A percentile compares a stretch with the other conserved stretches of the same genome.
These are phyloP conservation scores for Fusarium sp. DNA, from an alignment of 2,329 filamentous ascomycete species.

Conservation along the genomic window DNA sequence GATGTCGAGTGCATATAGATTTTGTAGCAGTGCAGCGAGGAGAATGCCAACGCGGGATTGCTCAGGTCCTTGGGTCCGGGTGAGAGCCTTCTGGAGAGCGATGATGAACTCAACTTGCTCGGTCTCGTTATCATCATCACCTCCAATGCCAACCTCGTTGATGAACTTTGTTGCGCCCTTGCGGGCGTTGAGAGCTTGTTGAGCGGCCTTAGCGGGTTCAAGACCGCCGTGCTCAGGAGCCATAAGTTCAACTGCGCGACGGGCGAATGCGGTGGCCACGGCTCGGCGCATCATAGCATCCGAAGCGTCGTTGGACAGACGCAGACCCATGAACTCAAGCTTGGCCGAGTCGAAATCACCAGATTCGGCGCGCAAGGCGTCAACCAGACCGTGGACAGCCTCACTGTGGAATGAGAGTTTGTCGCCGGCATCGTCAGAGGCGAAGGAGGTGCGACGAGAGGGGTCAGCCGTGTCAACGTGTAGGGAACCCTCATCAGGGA, in stretches of 20 bases:
- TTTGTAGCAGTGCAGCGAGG: conserved; percentile 83
- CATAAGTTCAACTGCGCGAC: conserved; percentile 79
- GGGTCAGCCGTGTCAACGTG: conserved; percentile 62
- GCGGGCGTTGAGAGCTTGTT: conserved; percentile 68
- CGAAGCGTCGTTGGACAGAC: conserved; percentile 90
- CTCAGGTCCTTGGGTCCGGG: conserved; percentile 72
- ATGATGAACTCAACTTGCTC: conserved; percentile 91
- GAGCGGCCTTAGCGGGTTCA: conserved; percentile 74
- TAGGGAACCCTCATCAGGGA: conserved; percentile 74
- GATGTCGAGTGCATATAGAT: conserved; percentile 86
- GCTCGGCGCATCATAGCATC: conserved; percentile 90
- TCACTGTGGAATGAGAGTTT: conserved; percentile 81
- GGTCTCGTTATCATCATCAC: conserved; percentile 65
- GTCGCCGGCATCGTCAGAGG: conserved; percentile 76
- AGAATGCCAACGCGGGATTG: conserved; percentile 68
- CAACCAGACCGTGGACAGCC: conserved; percentile 86
- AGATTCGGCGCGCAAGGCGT: conserved; percentile 81
- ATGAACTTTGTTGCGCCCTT: conserved; percentile 69
- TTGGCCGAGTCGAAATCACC: conserved; percentile 85
- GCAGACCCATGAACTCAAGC: conserved; percentile 92
- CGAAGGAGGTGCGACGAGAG: conserved; percentile 77
- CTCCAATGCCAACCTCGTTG: conserved; percentile 70
- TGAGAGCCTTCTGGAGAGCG: conserved; percentile 83
- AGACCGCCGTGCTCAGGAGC: conserved; percentile 64
- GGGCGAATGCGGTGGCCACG: conserved; percentile 86